These are phyloP conservation scores for Pichia sp. DNA, from an alignment of 1,139 yeast genomes.

Conservation along the genomic window DNA sequence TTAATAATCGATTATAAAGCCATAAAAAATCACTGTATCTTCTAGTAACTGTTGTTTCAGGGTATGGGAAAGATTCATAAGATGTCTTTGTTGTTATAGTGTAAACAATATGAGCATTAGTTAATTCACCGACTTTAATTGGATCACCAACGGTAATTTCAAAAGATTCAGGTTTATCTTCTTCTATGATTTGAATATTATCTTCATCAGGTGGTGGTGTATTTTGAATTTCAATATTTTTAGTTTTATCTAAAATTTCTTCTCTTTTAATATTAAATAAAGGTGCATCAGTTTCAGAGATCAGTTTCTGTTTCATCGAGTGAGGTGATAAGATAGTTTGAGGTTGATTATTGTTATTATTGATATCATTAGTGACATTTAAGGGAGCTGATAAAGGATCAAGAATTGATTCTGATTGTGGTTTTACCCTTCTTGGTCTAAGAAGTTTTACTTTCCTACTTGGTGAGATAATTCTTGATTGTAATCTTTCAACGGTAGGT, in stretches of 20 bases:
- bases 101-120: constrained; percentile 85
- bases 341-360: not conserved
- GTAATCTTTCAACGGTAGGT: not conserved
- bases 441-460: constrained; percentile 31
- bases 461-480: constrained; percentile 27
- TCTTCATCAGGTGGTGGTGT: not conserved
- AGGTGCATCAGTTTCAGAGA: constrained; percentile 44
- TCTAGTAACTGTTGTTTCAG: constrained; percentile 25
- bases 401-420: constrained; percentile 24
- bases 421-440: constrained; percentile 36
- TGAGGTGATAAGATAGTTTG: constrained; percentile 3
- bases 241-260: constrained; percentile 4
- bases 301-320: constrained; percentile 23
- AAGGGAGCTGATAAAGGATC: constrained; percentile 29
- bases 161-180: constrained; percentile 31
- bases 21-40: constrained; percentile 35
- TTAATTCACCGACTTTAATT: constrained; percentile 80
- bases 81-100: constrained; percentile 57
- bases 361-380: constrained; percentile 15
- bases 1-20: constrained; percentile 83
- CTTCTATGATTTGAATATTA: constrained; percentile 1
- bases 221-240: not conserved
- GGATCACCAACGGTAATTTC: constrained; percentile 85
- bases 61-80: constrained; percentile 28
- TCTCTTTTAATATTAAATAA: constrained; percentile 15